Base-by-base conservation (phyloP, 1,139 yeast species). In the Debaryomyces sp. region DNA sequence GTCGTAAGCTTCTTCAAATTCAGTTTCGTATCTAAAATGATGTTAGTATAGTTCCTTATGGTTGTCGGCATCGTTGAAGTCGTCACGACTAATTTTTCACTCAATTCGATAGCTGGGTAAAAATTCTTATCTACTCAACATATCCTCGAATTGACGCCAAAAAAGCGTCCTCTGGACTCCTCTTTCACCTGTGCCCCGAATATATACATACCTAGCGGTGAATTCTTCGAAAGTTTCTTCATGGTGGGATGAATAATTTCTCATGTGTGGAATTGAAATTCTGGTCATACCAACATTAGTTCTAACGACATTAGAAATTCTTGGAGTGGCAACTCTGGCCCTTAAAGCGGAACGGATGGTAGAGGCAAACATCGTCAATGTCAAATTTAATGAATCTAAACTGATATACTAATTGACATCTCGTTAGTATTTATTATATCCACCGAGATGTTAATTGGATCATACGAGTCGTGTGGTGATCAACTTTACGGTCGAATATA, bases 1-100 rank as follows among this genome's bases (percentile, higher is more conserved):
- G 73, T 94, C 99, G 76, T 94, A 94, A 48, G 99, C 99, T 70
- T 89, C 95, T 62, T 94, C 97, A 66, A 94, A 94, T 71, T 94
- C 98, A 78, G 90, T 89, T 78, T 90, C 97, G 78, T 88, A 94
- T 80, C 88, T 82, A 60, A 4, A 47, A 39, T n/a, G 7, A 21
- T 40, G 72, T 69, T 68, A 67, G 72, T 68, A 68, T 15, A 12
- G n/a, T 6, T 27, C 35, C 12, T 15, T 40, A n/a, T 2, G 21
- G 4, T 10, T 34, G 33, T 23, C 6, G 23, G 12, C n/a, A 32
- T 17, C 23, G 13, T 12, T 27, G 13, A 27, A 27, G 30, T 35
- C 21, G 7, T 17, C 9, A 27, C 33, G 38, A 39, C 23, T 30
- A 27, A 44, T 35, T 35, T 35, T 35, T 35, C 26, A 35, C 38